Conservation (phyloP, 2,329 filamentous ascomycete genomes). For the Fusarium domesticum region DNA sequence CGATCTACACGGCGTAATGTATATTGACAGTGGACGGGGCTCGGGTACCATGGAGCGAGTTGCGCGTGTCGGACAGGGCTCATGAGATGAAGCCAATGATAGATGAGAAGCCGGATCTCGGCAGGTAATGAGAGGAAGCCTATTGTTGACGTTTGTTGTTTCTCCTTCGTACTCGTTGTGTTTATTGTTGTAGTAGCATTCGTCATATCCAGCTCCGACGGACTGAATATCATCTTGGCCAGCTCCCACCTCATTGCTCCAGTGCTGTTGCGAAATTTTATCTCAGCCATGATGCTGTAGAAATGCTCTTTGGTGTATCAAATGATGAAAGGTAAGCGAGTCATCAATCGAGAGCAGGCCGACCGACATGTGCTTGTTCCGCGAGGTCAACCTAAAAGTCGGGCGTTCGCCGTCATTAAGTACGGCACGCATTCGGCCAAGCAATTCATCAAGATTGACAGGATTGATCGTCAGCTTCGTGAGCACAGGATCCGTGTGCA, state of each 20-base stretch:
- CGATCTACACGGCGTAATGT: conserved; percentile 24
- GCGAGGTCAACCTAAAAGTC: neutral
- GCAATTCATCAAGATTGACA: neutral
- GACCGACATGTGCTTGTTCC: neutral
- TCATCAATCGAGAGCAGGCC: neutral
- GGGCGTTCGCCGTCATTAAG: neutral
- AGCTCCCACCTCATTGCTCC: neutral
- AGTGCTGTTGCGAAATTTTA: neutral
- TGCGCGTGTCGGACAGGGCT: conserved; percentile 39
- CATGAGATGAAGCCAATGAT: conserved; percentile 40
- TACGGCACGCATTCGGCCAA: no score
- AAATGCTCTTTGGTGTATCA: neutral
- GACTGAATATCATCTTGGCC: neutral
- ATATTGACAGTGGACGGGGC: conserved; percentile 33
- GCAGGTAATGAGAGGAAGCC: conserved; percentile 37
- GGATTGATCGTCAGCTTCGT: neutral
- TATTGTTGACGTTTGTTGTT: conserved; percentile 2
- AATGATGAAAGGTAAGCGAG: neutral
- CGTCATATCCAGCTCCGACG: neutral
- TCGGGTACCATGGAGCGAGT: conserved; percentile 41
- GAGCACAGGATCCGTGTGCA: neutral
- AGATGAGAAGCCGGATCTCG: conserved; percentile 48
- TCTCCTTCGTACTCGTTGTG: neutral
- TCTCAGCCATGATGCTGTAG: neutral
- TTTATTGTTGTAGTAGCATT: neutral